Evolutionary conservation across 2,329 filamentous ascomycete species (phyloP), one percentile per base, ranked within the genome.

Genomic region (Monosporascus sp.): DNA sequence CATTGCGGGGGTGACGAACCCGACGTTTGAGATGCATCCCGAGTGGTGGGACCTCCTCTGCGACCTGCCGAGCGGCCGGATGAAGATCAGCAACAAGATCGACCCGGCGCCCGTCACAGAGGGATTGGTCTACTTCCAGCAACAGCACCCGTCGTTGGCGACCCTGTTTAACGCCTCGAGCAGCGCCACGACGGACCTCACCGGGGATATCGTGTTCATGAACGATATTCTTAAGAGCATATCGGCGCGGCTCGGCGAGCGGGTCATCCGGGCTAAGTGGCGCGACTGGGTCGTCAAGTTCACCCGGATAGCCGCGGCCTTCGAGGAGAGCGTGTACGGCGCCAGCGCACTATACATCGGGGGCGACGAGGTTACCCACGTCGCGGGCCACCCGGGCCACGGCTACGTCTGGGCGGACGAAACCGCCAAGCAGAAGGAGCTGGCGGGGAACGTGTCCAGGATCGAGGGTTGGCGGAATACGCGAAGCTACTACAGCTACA

Each of bases 11-110:
- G 94, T 99, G 41, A 99, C 93, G 1, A 99, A 99, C 66, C 94
- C 94, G 6, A 93, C 91, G 0, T 99, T 99, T 68, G 91, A 93
- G 56, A 84, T 91, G 65, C 93, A 97, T 65, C 89, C 89, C 0
- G 92, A 97, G 68, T 99, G 94, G 94, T 99, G 94, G 94, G 94
- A 99, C 70, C 74, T 99, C 9, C 79, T 99, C 14, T 99, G 94
- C 70, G 94, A 99, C 70, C 77, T 99, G 43, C 88, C 92, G 0
- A 93, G 87, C 1, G 94, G 94, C 9, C 85, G 92, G 44, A 91
- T 99, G 77, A 96, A 94, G 72, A 97, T 99, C 64, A 96, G 90
- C 65, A 90, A 82, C 68, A 87, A 85, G 62, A 92, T 97, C 59
- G 93, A 97, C 57, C 72, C 82, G 22, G 88, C 91, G 0, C 83